Percentiles rank a stretch among this genome's conserved stretches.
phyloP scores from a whole-genome alignment of 1,284 basidiomycete genomes.

The Sanghuangporus baumii region DNA sequence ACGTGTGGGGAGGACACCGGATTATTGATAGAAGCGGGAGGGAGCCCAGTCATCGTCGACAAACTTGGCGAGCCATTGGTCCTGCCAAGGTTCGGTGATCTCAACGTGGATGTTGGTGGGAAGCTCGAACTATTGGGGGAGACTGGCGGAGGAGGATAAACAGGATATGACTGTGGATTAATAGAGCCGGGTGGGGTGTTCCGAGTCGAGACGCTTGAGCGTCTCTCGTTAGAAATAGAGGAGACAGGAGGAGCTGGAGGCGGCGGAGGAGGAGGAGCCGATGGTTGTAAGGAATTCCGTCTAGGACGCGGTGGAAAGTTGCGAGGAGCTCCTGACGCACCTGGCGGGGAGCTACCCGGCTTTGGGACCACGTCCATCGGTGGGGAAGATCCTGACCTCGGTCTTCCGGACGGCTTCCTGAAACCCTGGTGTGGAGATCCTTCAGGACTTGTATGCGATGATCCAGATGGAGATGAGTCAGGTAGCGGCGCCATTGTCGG shows the following conservation, averaged over 20 bases:
- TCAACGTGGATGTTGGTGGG: not conserved
- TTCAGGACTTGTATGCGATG: conserved; percentile 8
- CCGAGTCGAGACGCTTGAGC: not conserved
- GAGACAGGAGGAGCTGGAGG: conserved; percentile 7
- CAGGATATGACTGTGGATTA: not conserved
- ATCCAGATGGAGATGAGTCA: conserved; percentile 19
- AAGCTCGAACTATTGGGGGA: not conserved
- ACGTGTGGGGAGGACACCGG: not conserved
- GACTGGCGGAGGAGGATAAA: not conserved
- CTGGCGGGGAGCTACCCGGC: conserved; percentile 18
- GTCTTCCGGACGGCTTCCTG: not conserved
- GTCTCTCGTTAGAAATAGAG: not conserved
- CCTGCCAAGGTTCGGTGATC: not conserved
- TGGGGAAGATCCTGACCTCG: conserved; percentile 7
- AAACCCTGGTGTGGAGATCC: not conserved
- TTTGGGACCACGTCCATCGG: conserved; percentile 5
- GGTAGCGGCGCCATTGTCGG: conserved; percentile 13
- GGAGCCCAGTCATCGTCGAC: not conserved
- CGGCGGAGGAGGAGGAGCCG: conserved; percentile 10
- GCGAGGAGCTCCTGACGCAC: conserved; percentile 14
- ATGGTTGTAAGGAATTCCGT: conserved; percentile 16
- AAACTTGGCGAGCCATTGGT: conserved; percentile 2
- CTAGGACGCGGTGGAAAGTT: conserved; percentile 16
- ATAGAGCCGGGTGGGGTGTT: not conserved
- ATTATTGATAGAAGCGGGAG: not conserved